A percentile compares a stretch with the other conserved stretches of the same genome.
phyloP scores from a whole-genome alignment of 2,329 filamentous ascomycete species.

The Pseudogymnoascus sp. region DNA sequence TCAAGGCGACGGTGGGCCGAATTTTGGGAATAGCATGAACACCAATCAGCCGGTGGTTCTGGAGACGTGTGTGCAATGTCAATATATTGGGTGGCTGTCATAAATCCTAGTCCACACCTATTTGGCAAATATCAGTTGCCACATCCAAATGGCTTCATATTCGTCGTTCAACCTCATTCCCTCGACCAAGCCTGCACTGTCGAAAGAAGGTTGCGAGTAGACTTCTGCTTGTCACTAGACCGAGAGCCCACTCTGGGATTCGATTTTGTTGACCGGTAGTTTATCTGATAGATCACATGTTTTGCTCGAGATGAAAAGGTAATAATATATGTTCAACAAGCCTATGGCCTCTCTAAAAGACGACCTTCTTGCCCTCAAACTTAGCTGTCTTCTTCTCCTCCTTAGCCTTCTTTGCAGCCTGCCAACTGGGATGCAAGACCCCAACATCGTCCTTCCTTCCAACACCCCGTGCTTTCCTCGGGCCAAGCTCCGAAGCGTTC shows the following conservation, averaged over 20 bases:
- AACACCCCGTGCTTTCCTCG: conserved; percentile 20
- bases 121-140: neutral
- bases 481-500: conserved; percentile 20
- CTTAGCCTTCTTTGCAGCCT: conserved; percentile 48
- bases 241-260: conserved; percentile 1
- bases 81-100: neutral
- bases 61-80: neutral
- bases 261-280: conserved; percentile 21
- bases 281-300: conserved; percentile 21
- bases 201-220: neutral
- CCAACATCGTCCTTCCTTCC: conserved; percentile 42
- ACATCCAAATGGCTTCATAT: neutral
- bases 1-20: neutral
- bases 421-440: conserved; percentile 55
- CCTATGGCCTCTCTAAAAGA: conserved; percentile 40
- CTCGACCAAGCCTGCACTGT: neutral
- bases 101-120: neutral
- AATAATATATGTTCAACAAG: neutral
- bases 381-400: conserved; percentile 43
- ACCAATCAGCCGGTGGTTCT: neutral
- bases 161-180: neutral
- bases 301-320: conserved; percentile 11
- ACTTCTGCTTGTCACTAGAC: no score
- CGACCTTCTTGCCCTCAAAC: conserved; percentile 51
- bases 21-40: neutral